Conservation (phyloP, 495 filamentous ascomycete genomes). For the Neurospora cerealis region DNA sequence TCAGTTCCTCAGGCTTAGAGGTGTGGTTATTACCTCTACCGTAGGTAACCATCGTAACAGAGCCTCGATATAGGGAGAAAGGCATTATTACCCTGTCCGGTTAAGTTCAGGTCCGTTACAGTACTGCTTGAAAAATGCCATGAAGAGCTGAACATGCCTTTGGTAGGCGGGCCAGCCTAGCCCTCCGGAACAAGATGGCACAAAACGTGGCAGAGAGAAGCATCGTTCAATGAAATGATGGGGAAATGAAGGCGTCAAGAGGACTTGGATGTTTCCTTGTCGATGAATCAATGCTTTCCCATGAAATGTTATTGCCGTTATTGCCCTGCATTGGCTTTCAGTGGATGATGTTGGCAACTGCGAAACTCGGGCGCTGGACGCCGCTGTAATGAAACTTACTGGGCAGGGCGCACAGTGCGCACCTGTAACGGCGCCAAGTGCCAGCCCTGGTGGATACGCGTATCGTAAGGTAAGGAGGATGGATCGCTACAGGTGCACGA, state of each 20-base stretch:
- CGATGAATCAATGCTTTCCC: background rate
- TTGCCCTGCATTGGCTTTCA: background rate
- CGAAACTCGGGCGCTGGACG: background rate
- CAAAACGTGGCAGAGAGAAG: background rate
- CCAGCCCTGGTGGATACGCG: background rate
- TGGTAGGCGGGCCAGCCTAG: background rate
- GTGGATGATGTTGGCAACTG: background rate
- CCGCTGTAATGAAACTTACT: background rate
- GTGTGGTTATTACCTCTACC: background rate
- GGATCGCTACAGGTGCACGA: background rate
- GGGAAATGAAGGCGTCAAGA: background rate
- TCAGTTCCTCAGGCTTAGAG: background rate
- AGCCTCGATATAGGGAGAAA: background rate
- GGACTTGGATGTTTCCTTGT: background rate
- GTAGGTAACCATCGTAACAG: background rate
- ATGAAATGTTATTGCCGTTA: background rate
- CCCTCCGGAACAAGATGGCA: background rate
- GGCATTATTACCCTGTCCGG: background rate
- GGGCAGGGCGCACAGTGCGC: background rate
- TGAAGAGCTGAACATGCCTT: background rate
- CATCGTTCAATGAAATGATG: background rate
- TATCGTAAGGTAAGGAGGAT: background rate
- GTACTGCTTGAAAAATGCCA: background rate
- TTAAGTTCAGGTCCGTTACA: background rate
- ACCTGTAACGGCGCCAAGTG: background rate